phyloP scores from a whole-genome alignment of 495 filamentous ascomycete genomes.

The Symbiotaphrina buchneri region DNA sequence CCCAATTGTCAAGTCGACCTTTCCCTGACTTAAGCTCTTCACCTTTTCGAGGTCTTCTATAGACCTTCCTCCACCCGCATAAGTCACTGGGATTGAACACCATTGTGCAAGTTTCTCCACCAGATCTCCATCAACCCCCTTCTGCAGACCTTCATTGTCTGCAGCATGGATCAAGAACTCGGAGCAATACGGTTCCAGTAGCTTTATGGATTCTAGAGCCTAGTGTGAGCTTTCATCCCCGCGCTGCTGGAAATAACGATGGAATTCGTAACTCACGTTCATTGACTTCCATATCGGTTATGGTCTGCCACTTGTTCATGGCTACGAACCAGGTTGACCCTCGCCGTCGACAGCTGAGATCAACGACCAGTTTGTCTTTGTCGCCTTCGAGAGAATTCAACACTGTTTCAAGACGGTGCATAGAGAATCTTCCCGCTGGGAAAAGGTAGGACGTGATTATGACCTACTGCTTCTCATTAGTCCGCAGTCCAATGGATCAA shows the following conservation, averaged over 20 bases:
- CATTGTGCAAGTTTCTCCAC: slow-evolving; percentile 57
- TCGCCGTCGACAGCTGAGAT: slow-evolving; percentile 67
- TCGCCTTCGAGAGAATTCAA: slow-evolving; percentile 47
- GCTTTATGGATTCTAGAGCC: slow-evolving; percentile 55
- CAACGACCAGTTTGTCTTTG: slow-evolving; percentile 69
- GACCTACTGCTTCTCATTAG: slow-evolving; percentile 34
- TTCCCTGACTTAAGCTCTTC: slow-evolving; percentile 49
- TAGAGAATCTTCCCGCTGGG: slow-evolving; percentile 58
- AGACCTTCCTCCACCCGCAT: slow-evolving; percentile 77
- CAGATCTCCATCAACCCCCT: slow-evolving; percentile 69
- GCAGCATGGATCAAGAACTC: slow-evolving; percentile 98
- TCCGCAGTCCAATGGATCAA: too few species aligned
- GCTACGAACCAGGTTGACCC: slow-evolving; percentile 71
- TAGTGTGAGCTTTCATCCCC: slow-evolving; percentile 3
- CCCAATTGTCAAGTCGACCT: slow-evolving; percentile 85
- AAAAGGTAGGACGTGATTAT: slow-evolving; percentile 80
- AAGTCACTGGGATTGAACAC: slow-evolving; percentile 82
- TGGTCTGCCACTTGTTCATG: slow-evolving; percentile 95
- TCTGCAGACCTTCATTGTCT: slow-evolving; percentile 87
- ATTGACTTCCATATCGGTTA: slow-evolving; percentile 87
- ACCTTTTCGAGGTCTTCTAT: slow-evolving; percentile 63
- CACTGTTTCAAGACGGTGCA: slow-evolving; percentile 45
- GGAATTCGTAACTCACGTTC: slow-evolving; percentile 26
- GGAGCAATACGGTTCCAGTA: slow-evolving; percentile 71
- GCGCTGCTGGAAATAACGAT: not conserved